These are phyloP conservation scores for Trichothecium roseum DNA, from an alignment of 2,329 filamentous ascomycete genomes.

Conservation along the genomic window DNA sequence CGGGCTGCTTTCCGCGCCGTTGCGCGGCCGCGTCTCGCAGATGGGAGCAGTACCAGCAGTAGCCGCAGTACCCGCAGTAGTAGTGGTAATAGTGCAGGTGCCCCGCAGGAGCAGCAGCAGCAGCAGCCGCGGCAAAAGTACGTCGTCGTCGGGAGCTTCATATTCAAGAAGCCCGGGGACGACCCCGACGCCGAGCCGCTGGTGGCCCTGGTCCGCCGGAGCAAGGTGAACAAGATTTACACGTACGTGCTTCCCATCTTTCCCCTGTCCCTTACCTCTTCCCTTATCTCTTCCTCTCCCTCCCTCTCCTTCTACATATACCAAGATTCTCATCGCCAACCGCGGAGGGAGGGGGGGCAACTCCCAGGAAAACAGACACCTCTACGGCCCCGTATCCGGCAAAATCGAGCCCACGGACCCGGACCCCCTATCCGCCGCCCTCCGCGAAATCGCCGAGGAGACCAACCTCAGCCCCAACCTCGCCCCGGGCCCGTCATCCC, in stretches of 20 bases:
- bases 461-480: conserved; percentile 36
- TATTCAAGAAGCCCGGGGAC: conserved; percentile 30
- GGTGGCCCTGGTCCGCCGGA: conserved; percentile 54
- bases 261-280: no score
- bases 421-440: conserved; percentile 44
- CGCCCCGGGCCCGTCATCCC: conserved; percentile 14
- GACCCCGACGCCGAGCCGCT: conserved; percentile 23
- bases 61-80: no score
- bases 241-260: conserved; percentile 35
- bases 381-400: conserved; percentile 52
- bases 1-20: no score
- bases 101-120: no score
- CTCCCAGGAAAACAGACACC: conserved; percentile 26
- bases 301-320: neutral
- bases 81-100: no score
- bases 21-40: no score
- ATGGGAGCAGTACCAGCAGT: no score
- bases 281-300: neutral
- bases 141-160: conserved; percentile 38
- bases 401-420: conserved; percentile 43
- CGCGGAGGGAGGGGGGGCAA: no score
- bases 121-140: no score
- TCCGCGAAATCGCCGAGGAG: conserved; percentile 53
- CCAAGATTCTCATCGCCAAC: no score
- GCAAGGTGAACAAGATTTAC: conserved; percentile 35